phyloP scores from a whole-genome alignment of 257 asterid genomes.

The Knoxia roxburghii region DNA sequence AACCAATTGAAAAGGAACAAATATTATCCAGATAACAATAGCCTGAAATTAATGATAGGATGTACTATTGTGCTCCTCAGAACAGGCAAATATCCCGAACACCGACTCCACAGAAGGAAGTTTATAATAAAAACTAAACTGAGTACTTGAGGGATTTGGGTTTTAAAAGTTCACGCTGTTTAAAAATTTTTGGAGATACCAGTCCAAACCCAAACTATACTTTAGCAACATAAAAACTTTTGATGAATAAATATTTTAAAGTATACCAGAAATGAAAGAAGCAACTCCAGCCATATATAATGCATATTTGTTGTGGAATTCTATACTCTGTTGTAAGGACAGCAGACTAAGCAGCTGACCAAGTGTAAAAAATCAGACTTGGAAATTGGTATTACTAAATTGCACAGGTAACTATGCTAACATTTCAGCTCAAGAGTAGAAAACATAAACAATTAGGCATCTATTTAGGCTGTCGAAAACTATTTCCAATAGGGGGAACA shows the following conservation, averaged over 20 bases:
- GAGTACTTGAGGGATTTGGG: neutral
- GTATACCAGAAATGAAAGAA: no score
- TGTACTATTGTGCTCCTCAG: neutral
- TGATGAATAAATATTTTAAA: neutral
- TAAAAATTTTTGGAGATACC: neutral
- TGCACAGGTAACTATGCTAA: no score
- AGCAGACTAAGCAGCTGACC: neutral
- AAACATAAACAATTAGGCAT: neutral
- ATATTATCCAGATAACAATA: neutral
- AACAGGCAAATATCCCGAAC: neutral
- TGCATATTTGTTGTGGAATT: neutral
- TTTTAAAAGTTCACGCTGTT: no score
- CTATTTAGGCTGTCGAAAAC: neutral
- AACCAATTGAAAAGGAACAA: neutral
- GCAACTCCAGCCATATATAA: neutral
- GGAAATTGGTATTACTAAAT: neutral
- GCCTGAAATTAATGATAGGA: neutral
- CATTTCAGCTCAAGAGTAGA: neutral
- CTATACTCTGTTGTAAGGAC: neutral
- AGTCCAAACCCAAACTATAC: neutral
- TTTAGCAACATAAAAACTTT: neutral
- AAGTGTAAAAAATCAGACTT: neutral
- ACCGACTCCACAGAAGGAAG: neutral
- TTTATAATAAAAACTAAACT: neutral
- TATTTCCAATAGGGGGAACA: no score